A percentile compares a stretch with the other conserved stretches of the same genome.
These are phyloP conservation scores for Pyrenopolyporus hunteri DNA, from an alignment of 495 filamentous ascomycete species.

Conservation along the genomic window DNA sequence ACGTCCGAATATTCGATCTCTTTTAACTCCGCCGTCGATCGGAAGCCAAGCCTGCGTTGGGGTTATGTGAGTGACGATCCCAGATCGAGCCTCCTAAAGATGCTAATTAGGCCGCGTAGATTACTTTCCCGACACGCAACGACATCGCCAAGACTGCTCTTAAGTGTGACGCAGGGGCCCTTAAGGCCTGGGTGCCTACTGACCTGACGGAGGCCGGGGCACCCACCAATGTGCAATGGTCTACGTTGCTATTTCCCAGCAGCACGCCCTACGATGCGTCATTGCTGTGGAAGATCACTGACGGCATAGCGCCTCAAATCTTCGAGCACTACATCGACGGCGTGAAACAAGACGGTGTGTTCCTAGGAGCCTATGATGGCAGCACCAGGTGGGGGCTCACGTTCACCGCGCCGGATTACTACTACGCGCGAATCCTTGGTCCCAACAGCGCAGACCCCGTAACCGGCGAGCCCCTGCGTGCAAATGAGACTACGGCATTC, in stretches of 20 bases:
- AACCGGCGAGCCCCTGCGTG: slow-evolving; percentile 13
- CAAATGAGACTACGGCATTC: slow-evolving; percentile 33
- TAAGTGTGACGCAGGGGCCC: slow-evolving; percentile 25
- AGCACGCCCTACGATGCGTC: slow-evolving; percentile 35
- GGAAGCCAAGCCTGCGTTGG: slow-evolving; percentile 36
- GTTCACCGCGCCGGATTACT: slow-evolving; percentile 27
- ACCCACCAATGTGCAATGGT: slow-evolving; percentile 32
- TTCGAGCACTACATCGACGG: slow-evolving; percentile 45
- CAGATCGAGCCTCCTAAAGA: not conserved
- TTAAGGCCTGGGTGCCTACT: slow-evolving; percentile 22
- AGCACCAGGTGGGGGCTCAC: slow-evolving; percentile 32
- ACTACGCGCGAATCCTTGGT: slow-evolving; percentile 32
- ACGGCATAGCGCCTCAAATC: slow-evolving; percentile 30
- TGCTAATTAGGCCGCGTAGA: slow-evolving; percentile 13
- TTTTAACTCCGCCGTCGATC: slow-evolving; percentile 25
- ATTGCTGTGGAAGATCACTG: slow-evolving; percentile 37
- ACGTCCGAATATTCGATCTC: slow-evolving; percentile 32
- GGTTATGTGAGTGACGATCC: slow-evolving; percentile 33
- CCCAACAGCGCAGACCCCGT: slow-evolving; percentile 33
- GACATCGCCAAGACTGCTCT: slow-evolving; percentile 29
- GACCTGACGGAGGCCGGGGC: slow-evolving; percentile 32
- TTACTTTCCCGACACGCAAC: slow-evolving; percentile 32
- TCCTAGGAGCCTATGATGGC: slow-evolving; percentile 28
- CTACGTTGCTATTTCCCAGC: slow-evolving; percentile 24
- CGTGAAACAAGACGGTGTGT: slow-evolving; percentile 41